Base-by-base conservation (phyloP, 352 stramenopile genomes). In the Phytophthora hybrid region DNA sequence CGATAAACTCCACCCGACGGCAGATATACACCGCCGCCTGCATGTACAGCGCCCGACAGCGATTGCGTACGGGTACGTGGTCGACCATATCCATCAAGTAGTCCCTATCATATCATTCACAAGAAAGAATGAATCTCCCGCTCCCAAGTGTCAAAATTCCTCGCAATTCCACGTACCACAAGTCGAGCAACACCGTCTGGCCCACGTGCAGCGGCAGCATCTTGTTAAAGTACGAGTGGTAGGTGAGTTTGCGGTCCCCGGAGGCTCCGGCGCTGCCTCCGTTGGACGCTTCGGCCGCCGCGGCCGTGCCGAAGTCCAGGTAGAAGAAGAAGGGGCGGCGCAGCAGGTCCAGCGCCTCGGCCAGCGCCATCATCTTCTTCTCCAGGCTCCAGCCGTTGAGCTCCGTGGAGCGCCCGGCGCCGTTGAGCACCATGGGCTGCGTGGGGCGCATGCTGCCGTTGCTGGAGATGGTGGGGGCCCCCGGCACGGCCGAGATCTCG, bases 31-130 rank as follows among this genome's bases (percentile, higher is more conserved):
- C 77, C 5, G 86, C 83, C 39, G 83, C 75, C 47, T 93, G 88
- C 64, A 95, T 69, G 65, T 93, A 94, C 39, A 96, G 71, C 61
- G 82, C 78, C 5, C 86, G 85, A 39, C 82, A 91, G 57, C 81
- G 86, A 51, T 93, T 94, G 18, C 88, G 86, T 41, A 91, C 78
- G 1, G 89, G 85, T 49, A 96, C 85, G 31, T 85, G 77, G 37
- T 96, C 88, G 49, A 87, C 87, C 84, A 94, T 93, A 67, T 96
- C 88, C 77, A 96, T 85, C 31, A 94, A 69, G 62, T 93, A 95
- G 56, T 87, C 82, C 85, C 83, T 91, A 60, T 21, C 7, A 47
- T 26, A 21, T 4, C 34, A 26, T 13, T 18, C 56, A 52, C 18
- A 31, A 57, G 8, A 41, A 41, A 13, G 23, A 21, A 72, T 57